Evolutionary conservation across 345 rosid genomes (phyloP).

Genomic region (Abelmoschus esculentus): DNA sequence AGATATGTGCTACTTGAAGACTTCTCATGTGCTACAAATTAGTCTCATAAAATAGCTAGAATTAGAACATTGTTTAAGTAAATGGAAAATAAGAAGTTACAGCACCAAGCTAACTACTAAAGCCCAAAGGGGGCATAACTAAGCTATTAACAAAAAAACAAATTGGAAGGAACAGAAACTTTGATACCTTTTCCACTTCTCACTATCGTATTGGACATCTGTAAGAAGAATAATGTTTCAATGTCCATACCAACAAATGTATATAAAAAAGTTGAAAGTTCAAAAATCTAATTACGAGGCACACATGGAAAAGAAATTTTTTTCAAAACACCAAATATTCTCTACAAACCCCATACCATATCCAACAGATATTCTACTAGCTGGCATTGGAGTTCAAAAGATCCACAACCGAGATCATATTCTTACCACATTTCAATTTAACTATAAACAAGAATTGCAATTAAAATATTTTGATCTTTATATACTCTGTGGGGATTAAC

Average conservation of each 20-base stretch:
- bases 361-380: too few species aligned
- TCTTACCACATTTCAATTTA: too few species aligned
- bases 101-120: background rate
- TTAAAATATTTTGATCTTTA: too few species aligned
- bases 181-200: slow-evolving; percentile 55
- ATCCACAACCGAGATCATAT: too few species aligned
- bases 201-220: slow-evolving; percentile 60
- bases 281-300: background rate
- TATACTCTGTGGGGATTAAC: too few species aligned
- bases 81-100: background rate
- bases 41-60: slow-evolving; percentile 11
- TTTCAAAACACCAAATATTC: background rate
- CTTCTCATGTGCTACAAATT: slow-evolving; percentile 37
- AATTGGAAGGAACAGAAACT: background rate
- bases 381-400: too few species aligned
- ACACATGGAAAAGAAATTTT: background rate
- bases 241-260: slow-evolving; percentile 3
- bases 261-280: background rate
- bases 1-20: slow-evolving; percentile 34
- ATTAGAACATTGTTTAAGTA: slow-evolving; percentile 6
- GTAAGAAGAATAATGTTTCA: slow-evolving; percentile 16
- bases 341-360: too few species aligned
- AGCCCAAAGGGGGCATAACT: background rate
- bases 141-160: background rate
- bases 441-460: too few species aligned